Percentiles rank a stretch among this genome's conserved stretches.
Conservation (phyloP, 2,329 filamentous ascomycete genomes). For the Cladobotryum mycophilum region DNA sequence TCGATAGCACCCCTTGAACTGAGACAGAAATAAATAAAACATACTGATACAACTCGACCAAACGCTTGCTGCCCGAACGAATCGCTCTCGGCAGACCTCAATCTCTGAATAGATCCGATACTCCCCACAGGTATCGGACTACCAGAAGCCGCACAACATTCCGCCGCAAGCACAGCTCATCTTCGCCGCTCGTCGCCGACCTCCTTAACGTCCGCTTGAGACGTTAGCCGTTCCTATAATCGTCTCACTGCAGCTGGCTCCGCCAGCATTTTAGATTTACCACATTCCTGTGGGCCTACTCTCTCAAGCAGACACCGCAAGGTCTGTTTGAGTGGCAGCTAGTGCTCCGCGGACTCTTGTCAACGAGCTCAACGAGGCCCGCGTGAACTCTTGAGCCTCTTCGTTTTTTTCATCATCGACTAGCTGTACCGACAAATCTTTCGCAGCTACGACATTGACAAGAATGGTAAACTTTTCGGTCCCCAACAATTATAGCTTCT, state of each 20-base stretch:
- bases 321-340: conserved; percentile 97
- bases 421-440: conserved; percentile 15
- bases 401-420: conserved; percentile 16
- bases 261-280: conserved; percentile 66
- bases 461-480: conserved; percentile 77
- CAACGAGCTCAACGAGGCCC: conserved; percentile 22
- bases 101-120: conserved; percentile 65
- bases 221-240: conserved; percentile 44
- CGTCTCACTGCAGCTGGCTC: conserved; percentile 69
- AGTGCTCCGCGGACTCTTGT: conserved; percentile 76
- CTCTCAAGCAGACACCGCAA: conserved; percentile 90
- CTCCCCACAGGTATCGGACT: conserved; percentile 78
- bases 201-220: conserved; percentile 81
- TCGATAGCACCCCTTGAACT: conserved; percentile 49
- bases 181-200: conserved; percentile 74
- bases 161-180: conserved; percentile 75
- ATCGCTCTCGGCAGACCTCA: conserved; percentile 16
- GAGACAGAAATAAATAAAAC: neutral
- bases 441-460: conserved; percentile 15
- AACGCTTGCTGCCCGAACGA: conserved; percentile 10
- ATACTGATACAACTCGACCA: conserved; percentile 11
- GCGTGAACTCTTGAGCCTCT: conserved; percentile 7
- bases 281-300: conserved; percentile 85
- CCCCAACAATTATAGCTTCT: conserved; percentile 74
- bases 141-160: conserved; percentile 72